A percentile compares a stretch with the other conserved stretches of the same genome.
These are phyloP conservation scores for Leishmania martiniquensis DNA, from an alignment of 208 protist species.

Conservation along the genomic window DNA sequence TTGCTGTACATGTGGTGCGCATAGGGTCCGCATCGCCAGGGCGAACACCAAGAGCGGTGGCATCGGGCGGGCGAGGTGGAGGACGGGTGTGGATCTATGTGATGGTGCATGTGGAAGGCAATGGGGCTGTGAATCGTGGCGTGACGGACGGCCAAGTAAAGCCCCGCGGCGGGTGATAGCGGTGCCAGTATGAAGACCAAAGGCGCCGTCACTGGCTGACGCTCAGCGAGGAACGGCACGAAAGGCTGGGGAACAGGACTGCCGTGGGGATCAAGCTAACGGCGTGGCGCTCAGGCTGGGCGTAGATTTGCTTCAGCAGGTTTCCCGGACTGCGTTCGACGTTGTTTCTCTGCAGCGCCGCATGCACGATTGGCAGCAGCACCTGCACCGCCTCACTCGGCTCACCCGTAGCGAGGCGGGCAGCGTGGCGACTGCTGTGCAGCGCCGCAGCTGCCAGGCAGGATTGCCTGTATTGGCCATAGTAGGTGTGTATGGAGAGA, in stretches of 20 bases:
- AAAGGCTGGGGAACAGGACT: constrained; percentile 30
- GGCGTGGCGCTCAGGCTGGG: constrained; percentile 30
- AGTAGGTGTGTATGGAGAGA: constrained; percentile 59
- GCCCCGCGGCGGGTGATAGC: neutral
- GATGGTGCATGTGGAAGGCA: neutral
- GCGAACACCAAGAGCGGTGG: neutral
- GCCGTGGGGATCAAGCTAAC: constrained; percentile 45
- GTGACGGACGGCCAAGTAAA: no score
- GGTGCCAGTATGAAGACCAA: neutral
- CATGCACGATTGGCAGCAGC: constrained; percentile 45
- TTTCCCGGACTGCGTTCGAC: constrained; percentile 26
- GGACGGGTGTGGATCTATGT: neutral
- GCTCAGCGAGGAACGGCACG: constrained; percentile 27
- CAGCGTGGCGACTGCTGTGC: constrained; percentile 59
- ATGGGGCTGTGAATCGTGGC: no score
- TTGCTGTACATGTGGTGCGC: neutral
- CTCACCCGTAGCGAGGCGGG: constrained; percentile 35
- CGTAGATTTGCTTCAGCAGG: constrained; percentile 52
- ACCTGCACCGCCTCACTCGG: constrained; percentile 43
- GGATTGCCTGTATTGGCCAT: constrained; percentile 54
- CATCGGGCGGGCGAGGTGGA: neutral
- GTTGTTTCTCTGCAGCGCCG: constrained; percentile 32
- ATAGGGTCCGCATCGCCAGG: neutral
- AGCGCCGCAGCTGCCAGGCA: constrained; percentile 67
- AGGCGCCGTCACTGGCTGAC: constrained; percentile 8